Evolutionary conservation across 768 basidiomycete species (phyloP), one percentile per base, ranked within the genome.

Genomic region (Termitomyces sp.): DNA sequence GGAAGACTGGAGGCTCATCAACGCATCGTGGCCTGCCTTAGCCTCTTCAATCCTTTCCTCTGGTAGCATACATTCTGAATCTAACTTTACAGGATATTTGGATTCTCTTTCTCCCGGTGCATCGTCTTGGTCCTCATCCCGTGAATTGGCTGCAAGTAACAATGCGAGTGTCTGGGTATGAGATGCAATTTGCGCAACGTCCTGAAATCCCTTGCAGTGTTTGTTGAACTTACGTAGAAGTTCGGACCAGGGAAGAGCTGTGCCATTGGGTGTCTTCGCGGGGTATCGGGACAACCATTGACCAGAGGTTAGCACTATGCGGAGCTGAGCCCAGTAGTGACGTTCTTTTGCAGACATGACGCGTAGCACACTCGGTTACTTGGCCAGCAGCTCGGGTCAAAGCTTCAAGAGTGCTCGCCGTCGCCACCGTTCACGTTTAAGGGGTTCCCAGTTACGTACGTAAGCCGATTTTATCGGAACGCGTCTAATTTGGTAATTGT

Each of bases 141-240:
- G 59, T 2, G 77, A 73, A 43, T 75, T 75, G 0, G 79, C 76
- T 11, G 74, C 71, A 27, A 86, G 75, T 44, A 88, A 75, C 32
- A 89, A 65, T 5, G 83, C 80, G 31, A 92, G 73, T 0, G 79
- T 77, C 32, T 86, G 87, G 0, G 84, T 90, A 63, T 87, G 83
- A 0, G 77, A 81, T 17, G 86, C 88, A 58, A 90, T 76, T 62
- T 87, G 84, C 3, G 84, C 77, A 14, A 88, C 74, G 56, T 86
- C 84, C 59, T 69, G 63, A 62, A 78, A 84, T 0, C 86, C 85
- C 5, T 69, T 70, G 64, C 86, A 88, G 62, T 95, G 92, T 61
- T 95, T 95, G 68, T 89, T 86, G 74, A 91, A 92, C 71, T 95
- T 95, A 61, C 90, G 82, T 40, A 94, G 71, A 12, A 94, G 81